Conservation (phyloP, 139 green algal species). For the Ettlia oleoabundans region DNA sequence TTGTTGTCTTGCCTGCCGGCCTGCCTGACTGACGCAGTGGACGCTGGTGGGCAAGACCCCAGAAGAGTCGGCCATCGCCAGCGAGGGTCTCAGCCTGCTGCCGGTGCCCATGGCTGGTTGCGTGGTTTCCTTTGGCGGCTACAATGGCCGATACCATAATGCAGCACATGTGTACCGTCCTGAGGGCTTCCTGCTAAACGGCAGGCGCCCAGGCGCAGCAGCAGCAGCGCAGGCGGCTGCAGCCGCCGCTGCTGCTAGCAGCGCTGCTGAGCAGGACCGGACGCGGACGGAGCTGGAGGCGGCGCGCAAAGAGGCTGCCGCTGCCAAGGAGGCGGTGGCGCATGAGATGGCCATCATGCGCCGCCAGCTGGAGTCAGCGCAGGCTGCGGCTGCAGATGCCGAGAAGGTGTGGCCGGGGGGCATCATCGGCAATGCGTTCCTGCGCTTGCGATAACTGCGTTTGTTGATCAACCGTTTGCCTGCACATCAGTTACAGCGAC, state of each 20-base stretch:
- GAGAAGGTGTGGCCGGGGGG: slow-evolving; percentile 45
- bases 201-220: neutral
- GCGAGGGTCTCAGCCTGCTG: slow-evolving; percentile 54
- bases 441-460: too few species aligned
- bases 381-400: slow-evolving; percentile 49
- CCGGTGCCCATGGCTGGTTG: slow-evolving; percentile 49
- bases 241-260: neutral
- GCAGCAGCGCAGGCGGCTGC: slow-evolving; percentile 1
- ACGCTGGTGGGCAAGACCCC: slow-evolving; percentile 49
- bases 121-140: slow-evolving; percentile 79
- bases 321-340: slow-evolving; percentile 65
- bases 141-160: slow-evolving; percentile 76
- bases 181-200: slow-evolving; percentile 34
- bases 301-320: slow-evolving; percentile 47
- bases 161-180: slow-evolving; percentile 59
- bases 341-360: slow-evolving; percentile 80
- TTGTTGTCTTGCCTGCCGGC: too few species aligned
- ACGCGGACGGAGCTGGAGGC: slow-evolving; percentile 41
- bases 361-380: slow-evolving; percentile 68
- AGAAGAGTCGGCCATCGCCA: slow-evolving; percentile 45
- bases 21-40: slow-evolving; percentile 20
- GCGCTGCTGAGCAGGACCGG: neutral
- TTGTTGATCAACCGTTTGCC: neutral
- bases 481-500: neutral
- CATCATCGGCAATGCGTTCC: too few species aligned